phyloP scores from a whole-genome alignment of 768 basidiomycete species.

The Harrya chromipes region DNA sequence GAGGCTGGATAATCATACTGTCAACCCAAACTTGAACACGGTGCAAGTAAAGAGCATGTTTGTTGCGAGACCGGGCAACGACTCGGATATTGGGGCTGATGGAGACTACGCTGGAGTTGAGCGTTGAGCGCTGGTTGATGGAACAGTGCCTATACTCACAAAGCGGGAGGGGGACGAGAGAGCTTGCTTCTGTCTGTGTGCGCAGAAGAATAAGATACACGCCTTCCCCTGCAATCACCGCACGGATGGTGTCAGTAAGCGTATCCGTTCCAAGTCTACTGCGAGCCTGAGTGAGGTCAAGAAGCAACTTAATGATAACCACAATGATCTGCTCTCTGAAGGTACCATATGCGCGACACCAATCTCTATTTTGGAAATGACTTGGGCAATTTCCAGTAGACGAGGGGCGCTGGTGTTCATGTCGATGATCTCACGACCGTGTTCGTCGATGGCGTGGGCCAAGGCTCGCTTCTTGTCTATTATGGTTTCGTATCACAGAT shows the following conservation, averaged over 20 bases:
- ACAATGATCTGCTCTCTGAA: constrained; percentile 84
- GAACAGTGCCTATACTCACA: constrained; percentile 42
- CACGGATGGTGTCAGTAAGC: constrained; percentile 62
- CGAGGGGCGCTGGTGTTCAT: constrained; percentile 51
- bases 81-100: too few relatives aligned
- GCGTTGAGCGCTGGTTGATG: not conserved
- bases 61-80: too few relatives aligned
- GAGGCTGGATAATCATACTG: too few relatives aligned
- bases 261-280: constrained; percentile 66
- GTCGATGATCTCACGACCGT: constrained; percentile 82
- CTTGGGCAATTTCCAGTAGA: constrained; percentile 75
- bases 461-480: constrained; percentile 57
- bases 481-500: constrained; percentile 50
- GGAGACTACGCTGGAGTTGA: too few relatives aligned
- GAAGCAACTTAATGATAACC: constrained; percentile 83
- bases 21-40: too few relatives aligned
- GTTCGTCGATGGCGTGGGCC: constrained; percentile 65
- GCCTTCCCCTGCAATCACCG: constrained; percentile 63
- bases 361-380: constrained; percentile 84
- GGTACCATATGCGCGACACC: constrained; percentile 86
- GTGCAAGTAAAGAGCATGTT: too few relatives aligned
- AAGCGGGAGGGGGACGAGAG: constrained; percentile 55
- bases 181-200: constrained; percentile 36
- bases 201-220: constrained; percentile 13
- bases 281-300: constrained; percentile 77